These are phyloP conservation scores for Nothophaeocryptopus gaeumannii DNA, from an alignment of 2,329 filamentous ascomycete genomes.

Conservation along the genomic window DNA sequence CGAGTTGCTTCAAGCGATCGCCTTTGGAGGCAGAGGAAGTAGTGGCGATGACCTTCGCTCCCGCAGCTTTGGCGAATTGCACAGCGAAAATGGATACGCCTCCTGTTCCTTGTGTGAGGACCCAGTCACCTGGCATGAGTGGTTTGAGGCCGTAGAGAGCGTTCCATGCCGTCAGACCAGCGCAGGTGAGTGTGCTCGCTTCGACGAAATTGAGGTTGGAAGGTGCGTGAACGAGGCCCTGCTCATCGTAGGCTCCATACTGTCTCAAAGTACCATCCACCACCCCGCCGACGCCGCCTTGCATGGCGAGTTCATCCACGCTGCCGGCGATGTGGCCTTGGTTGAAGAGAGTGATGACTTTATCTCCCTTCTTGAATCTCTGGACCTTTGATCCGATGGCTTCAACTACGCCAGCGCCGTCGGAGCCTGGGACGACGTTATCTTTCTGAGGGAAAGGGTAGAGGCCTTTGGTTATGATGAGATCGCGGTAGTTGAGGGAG, in stretches of 20 bases:
- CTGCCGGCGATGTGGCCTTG: conserved; percentile 54
- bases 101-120: conserved; percentile 69
- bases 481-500: conserved; percentile 51
- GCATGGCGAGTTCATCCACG: conserved; percentile 38
- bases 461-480: conserved; percentile 47
- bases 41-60: conserved; percentile 57
- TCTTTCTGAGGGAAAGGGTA: conserved; percentile 45
- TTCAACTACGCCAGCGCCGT: conserved; percentile 53
- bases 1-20: conserved; percentile 50
- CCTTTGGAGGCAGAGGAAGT: conserved; percentile 53
- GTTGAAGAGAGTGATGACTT: conserved; percentile 63
- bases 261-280: conserved; percentile 67
- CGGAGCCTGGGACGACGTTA: conserved; percentile 47
- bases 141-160: conserved; percentile 50
- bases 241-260: conserved; percentile 65
- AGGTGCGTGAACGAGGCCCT: conserved; percentile 64
- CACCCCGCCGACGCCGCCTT: conserved; percentile 64
- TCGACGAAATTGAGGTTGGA: conserved; percentile 50
- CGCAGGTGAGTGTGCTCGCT: conserved; percentile 49
- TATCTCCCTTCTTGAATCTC: conserved; percentile 57
- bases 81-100: conserved; percentile 66
- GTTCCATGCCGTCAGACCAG: conserved; percentile 52
- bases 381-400: conserved; percentile 56
- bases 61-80: conserved; percentile 55
- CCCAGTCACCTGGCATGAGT: conserved; percentile 42